A percentile compares a stretch with the other conserved stretches of the same genome.
Evolutionary conservation across 257 asterid genomes (phyloP).

Genomic region (Jasminum sambac): DNA sequence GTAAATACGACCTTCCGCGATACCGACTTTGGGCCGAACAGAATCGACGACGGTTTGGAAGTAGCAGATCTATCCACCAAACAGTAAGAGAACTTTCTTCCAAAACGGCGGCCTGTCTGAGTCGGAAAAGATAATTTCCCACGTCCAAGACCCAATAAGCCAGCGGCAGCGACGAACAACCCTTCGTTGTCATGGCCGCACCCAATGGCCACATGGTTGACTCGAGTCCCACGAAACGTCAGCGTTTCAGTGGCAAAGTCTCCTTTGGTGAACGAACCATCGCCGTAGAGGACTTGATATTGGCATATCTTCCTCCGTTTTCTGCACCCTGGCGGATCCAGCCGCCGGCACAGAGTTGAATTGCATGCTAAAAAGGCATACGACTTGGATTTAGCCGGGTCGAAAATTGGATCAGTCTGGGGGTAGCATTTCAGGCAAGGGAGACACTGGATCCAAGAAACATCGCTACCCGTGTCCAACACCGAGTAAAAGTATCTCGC

Average conservation of each 20-base stretch:
- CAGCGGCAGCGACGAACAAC: slow-evolving; percentile 80
- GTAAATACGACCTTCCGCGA: slow-evolving; percentile 66
- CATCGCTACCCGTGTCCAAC: slow-evolving; percentile 87
- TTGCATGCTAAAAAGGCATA: slow-evolving; percentile 50
- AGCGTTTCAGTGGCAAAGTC: slow-evolving; percentile 85
- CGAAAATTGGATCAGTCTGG: slow-evolving; percentile 80
- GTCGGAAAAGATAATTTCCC: slow-evolving; percentile 74
- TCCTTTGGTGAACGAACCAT: slow-evolving; percentile 78
- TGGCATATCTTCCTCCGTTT: slow-evolving; percentile 47
- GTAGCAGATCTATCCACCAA: slow-evolving; percentile 72
- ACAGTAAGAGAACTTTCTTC: slow-evolving; percentile 70
- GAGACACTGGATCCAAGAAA: slow-evolving; percentile 83
- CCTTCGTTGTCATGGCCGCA: slow-evolving; percentile 95
- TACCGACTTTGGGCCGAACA: slow-evolving; percentile 68
- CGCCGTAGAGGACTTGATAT: slow-evolving; percentile 86
- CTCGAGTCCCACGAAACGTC: slow-evolving; percentile 52
- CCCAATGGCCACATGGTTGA: slow-evolving; percentile 60
- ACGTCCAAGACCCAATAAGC: slow-evolving; percentile 78
- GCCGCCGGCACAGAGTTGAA: slow-evolving; percentile 68
- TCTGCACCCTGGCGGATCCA: slow-evolving; percentile 68
- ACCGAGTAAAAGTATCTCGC: slow-evolving; percentile 67
- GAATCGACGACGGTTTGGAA: slow-evolving; percentile 53
- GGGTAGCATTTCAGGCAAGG: slow-evolving; percentile 81
- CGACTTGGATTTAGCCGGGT: slow-evolving; percentile 63
- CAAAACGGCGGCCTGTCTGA: slow-evolving; percentile 65